Evolutionary conservation across 2,329 filamentous ascomycete species (phyloP).

Genomic region (Monosporascus sp.): DNA sequence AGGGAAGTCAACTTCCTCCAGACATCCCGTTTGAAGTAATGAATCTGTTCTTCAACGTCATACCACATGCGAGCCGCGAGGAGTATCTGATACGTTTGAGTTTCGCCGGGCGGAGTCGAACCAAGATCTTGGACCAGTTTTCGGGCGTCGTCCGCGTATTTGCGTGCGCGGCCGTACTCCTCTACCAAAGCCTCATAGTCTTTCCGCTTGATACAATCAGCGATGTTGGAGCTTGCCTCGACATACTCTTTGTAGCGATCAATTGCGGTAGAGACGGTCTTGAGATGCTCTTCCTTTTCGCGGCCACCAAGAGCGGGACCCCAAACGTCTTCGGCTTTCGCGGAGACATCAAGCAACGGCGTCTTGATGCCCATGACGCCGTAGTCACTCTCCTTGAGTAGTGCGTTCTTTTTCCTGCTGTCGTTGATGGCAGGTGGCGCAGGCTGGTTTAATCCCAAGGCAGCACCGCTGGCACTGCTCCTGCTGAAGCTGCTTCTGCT

Average conservation of each 20-base stretch:
- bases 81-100: slow-evolving; percentile 79
- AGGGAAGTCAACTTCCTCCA: slow-evolving; percentile 76
- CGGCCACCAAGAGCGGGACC: slow-evolving; percentile 86
- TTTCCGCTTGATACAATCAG: slow-evolving; percentile 81
- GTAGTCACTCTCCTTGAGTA: slow-evolving; percentile 89
- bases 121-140: slow-evolving; percentile 55
- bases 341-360: slow-evolving; percentile 81
- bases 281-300: slow-evolving; percentile 85
- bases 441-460: slow-evolving; percentile 34
- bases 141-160: slow-evolving; percentile 73
- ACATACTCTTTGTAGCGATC: slow-evolving; percentile 78
- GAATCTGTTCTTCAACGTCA: slow-evolving; percentile 83
- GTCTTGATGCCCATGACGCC: slow-evolving; percentile 83
- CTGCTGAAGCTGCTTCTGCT: slow-evolving; percentile 64
- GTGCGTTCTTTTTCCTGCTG: slow-evolving; percentile 75
- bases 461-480: slow-evolving; percentile 38
- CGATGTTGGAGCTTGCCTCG: slow-evolving; percentile 70
- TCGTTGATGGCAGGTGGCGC: slow-evolving; percentile 39
- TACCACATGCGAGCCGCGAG: slow-evolving; percentile 92
- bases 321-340: slow-evolving; percentile 97
- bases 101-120: slow-evolving; percentile 60
- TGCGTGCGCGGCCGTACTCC: slow-evolving; percentile 78
- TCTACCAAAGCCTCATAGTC: slow-evolving; percentile 87
- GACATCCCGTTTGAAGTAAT: slow-evolving; percentile 79
- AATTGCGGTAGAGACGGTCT: slow-evolving; percentile 68